These are phyloP conservation scores for Tricholoma sp. DNA, from an alignment of 768 basidiomycete genomes.

Conservation along the genomic window DNA sequence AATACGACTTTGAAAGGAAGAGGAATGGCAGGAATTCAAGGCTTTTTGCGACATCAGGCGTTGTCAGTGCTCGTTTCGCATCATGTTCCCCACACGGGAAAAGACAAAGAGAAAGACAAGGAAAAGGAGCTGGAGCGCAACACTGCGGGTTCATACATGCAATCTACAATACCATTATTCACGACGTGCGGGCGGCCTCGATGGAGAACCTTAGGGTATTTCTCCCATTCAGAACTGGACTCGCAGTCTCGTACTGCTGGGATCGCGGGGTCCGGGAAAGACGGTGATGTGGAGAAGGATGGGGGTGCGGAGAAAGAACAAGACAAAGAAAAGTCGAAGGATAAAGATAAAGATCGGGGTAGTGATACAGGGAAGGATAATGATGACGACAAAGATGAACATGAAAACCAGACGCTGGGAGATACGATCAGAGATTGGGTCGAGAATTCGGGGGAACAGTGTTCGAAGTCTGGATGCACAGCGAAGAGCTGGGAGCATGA, in stretches of 20 bases:
- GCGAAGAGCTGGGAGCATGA: conserved; percentile 39
- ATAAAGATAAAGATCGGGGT: conserved; percentile 12
- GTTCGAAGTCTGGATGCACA: conserved; percentile 30
- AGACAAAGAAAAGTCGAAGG: conserved; percentile 11
- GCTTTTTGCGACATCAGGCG: conserved; percentile 57
- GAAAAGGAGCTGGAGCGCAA: not conserved
- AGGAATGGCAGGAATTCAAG: conserved; percentile 44
- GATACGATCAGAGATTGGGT: conserved; percentile 33
- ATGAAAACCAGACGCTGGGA: conserved; percentile 36
- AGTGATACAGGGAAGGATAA: not conserved
- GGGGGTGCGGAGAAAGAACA: not conserved
- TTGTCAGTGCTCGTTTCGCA: conserved; percentile 47
- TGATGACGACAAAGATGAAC: conserved; percentile 5
- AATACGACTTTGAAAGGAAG: conserved; percentile 37
- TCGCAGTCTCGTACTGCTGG: conserved; percentile 28
- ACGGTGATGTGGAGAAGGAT: conserved; percentile 21
- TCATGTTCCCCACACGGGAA: conserved; percentile 23
- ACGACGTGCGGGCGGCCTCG: conserved; percentile 40
- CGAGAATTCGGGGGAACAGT: conserved; percentile 26
- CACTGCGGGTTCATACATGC: not conserved
- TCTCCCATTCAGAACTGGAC: conserved; percentile 5
- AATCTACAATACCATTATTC: not conserved
- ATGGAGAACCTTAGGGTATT: conserved; percentile 51
- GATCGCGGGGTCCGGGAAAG: conserved; percentile 31
- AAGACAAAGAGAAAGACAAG: not conserved